Evolutionary conservation across 192 early-diverging fungal species (phyloP).

Genomic region (Funneliformis mosseae): DNA sequence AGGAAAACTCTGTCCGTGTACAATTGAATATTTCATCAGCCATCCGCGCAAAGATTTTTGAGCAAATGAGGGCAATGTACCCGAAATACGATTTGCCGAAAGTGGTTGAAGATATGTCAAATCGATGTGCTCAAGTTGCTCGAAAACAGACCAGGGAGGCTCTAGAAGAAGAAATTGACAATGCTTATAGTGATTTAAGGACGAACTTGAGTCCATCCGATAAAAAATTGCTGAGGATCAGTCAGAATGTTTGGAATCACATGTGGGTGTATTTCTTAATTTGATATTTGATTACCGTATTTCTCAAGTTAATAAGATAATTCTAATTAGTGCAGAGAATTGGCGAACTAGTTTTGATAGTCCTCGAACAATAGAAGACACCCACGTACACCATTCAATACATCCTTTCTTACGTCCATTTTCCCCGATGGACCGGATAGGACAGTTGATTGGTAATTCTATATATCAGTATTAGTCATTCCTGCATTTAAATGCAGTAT

Average conservation of each 20-base stretch:
- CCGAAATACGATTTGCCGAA: not conserved
- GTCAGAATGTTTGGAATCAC: not conserved
- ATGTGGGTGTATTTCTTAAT: not conserved
- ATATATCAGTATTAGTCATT: not conserved
- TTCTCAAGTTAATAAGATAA: constrained; percentile 14
- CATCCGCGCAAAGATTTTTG: not conserved
- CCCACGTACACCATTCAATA: constrained; percentile 9
- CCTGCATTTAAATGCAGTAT: not conserved
- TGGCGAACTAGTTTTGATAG: constrained; percentile 11
- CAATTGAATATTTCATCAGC: not conserved
- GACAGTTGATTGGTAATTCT: constrained; percentile 16
- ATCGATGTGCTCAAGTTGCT: not conserved
- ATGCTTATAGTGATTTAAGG: not conserved
- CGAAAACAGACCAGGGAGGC: not conserved
- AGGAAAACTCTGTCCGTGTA: constrained; percentile 1
- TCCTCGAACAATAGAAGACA: constrained; percentile 14
- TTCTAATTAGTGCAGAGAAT: constrained; percentile 12
- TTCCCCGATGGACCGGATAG: not conserved
- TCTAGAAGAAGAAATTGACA: not conserved
- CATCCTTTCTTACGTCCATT: constrained; percentile 19
- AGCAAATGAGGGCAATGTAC: not conserved
- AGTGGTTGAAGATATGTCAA: not conserved
- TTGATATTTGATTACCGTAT: constrained; percentile 5
- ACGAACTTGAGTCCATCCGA: not conserved
- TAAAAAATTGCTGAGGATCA: not conserved